These are phyloP conservation scores for Coniferiporia weirii DNA, from an alignment of 1,284 basidiomycete genomes.

Conservation along the genomic window DNA sequence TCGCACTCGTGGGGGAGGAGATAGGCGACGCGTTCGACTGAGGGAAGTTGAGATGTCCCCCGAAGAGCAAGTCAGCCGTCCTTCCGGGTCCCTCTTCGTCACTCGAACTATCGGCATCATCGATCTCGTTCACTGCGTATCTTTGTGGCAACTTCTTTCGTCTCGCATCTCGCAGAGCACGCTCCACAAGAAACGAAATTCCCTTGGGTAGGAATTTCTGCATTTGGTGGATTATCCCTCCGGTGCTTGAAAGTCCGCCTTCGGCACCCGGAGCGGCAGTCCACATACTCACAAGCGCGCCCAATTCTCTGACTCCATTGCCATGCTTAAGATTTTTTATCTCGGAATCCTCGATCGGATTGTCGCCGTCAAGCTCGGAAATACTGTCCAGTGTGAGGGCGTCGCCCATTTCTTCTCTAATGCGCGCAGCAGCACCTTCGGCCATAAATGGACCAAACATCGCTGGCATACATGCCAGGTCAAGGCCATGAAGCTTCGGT, in stretches of 20 bases:
- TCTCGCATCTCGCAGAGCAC: slow-evolving; percentile 9
- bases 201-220: slow-evolving; percentile 11
- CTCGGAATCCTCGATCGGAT: slow-evolving; percentile 6
- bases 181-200: slow-evolving; percentile 7
- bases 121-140: slow-evolving; percentile 5
- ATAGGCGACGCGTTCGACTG: neutral
- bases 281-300: slow-evolving; percentile 4
- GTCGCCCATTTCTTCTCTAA: slow-evolving; percentile 8
- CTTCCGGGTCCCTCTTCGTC: slow-evolving; percentile 12
- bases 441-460: slow-evolving; percentile 46
- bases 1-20: neutral
- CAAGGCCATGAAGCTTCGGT: slow-evolving; percentile 52
- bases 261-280: slow-evolving; percentile 1
- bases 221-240: slow-evolving; percentile 3
- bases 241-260: neutral
- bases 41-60: slow-evolving; percentile 4
- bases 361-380: slow-evolving; percentile 4
- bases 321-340: slow-evolving; percentile 12
- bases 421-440: slow-evolving; percentile 12
- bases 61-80: slow-evolving; percentile 15
- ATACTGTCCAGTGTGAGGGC: neutral
- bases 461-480: slow-evolving; percentile 62
- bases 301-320: neutral
- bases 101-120: slow-evolving; percentile 10
- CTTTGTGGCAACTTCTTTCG: neutral